These are phyloP conservation scores for Candida wancherniae DNA, from an alignment of 805 yeast genomes.

Conservation along the genomic window DNA sequence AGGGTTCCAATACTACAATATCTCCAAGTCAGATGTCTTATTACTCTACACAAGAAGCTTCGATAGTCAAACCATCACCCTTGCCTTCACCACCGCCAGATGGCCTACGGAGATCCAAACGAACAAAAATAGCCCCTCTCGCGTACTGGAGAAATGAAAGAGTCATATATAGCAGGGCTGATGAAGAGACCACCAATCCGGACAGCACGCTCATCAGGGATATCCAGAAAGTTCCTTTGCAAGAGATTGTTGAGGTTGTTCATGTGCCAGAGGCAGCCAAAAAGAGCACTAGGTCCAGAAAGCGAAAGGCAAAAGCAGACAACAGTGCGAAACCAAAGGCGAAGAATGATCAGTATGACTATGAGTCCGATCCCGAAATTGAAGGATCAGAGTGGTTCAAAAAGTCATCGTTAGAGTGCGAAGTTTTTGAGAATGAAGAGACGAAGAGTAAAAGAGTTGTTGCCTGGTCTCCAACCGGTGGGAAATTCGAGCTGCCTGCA, in stretches of 20 bases:
- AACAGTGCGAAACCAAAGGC: conserved; percentile 1
- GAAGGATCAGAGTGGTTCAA: conserved; percentile 52
- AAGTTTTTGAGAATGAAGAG: conserved; percentile 44
- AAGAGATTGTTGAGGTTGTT: conserved; percentile 55
- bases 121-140: conserved; percentile 65
- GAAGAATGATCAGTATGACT: conserved; percentile 21
- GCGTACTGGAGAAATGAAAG: conserved; percentile 84
- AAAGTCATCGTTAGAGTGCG: conserved; percentile 36
- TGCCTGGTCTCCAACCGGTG: conserved; percentile 63
- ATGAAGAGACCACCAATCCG: conserved; percentile 35
- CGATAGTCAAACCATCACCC: conserved; percentile 23
- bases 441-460: conserved; percentile 36
- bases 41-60: conserved; percentile 1
- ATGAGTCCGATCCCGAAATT: conserved; percentile 37
- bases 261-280: conserved; percentile 37
- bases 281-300: conserved; percentile 1
- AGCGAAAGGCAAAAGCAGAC: conserved; percentile 1
- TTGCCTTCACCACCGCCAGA: conserved; percentile 43
- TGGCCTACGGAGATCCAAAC: conserved; percentile 57
- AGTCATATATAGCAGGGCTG: conserved; percentile 48
- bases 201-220: conserved; percentile 36
- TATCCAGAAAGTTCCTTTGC: conserved; percentile 41
- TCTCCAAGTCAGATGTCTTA: conserved; percentile 3
- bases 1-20: too few species aligned
- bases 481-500: conserved; percentile 36